Percentiles rank a stretch among this genome's conserved stretches.
These are phyloP conservation scores for Globisporangium cylindrosporum DNA, from an alignment of 352 stramenopile species.

Conservation along the genomic window DNA sequence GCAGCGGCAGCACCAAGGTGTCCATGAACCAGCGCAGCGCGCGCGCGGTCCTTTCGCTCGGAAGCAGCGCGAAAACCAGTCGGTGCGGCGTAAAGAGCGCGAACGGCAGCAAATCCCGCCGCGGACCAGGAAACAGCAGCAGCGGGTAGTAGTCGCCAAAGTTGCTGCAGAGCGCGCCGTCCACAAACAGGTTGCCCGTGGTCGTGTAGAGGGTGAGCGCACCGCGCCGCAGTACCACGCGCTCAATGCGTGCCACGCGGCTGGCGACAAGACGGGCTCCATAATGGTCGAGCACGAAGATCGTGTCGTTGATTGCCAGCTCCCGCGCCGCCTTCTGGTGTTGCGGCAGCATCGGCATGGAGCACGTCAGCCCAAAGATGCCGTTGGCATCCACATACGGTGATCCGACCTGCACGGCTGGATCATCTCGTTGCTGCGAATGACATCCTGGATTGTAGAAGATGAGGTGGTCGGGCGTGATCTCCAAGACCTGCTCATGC, in stretches of 20 bases:
- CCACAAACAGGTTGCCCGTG: conserved; percentile 62
- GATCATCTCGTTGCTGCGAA: background rate
- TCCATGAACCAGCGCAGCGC: conserved; percentile 48
- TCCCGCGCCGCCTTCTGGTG: conserved; percentile 48
- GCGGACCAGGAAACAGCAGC: conserved; percentile 19
- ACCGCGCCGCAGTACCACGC: conserved; percentile 19
- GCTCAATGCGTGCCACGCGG: conserved; percentile 28
- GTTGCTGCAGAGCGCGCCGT: conserved; percentile 73
- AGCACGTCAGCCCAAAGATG: background rate
- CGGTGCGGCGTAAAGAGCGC: conserved; percentile 54
- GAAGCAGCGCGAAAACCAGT: conserved; percentile 44
- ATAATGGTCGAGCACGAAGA: conserved; percentile 27
- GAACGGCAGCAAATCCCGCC: conserved; percentile 39
- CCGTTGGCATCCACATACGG: background rate
- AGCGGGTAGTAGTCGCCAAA: conserved; percentile 68
- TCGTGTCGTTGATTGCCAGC: conserved; percentile 41
- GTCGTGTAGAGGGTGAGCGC: conserved; percentile 66
- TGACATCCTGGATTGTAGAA: conserved; percentile 20
- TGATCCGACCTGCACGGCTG: background rate
- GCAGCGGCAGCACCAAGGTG: conserved; percentile 37
- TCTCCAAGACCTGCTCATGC: conserved; percentile 24
- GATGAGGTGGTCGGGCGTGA: conserved; percentile 53
- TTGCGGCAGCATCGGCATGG: conserved; percentile 17
- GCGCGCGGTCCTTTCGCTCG: conserved; percentile 36
- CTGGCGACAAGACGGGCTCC: background rate